Base-by-base conservation (phyloP, 441 rosid genomes). In the Metrosideros polymorpha region DNA sequence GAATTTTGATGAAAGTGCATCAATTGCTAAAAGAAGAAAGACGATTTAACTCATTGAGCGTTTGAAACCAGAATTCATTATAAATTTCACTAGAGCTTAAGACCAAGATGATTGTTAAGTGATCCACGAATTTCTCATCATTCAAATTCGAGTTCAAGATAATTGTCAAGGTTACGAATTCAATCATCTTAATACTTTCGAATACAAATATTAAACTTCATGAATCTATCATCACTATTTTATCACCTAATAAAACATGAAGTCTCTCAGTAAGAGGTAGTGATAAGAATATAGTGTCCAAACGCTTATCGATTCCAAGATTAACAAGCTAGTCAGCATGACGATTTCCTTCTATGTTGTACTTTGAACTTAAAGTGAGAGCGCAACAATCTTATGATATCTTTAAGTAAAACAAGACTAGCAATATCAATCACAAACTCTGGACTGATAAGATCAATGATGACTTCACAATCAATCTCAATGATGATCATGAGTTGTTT, bases 401-500 rank as follows among this genome's bases (percentile, higher is more conserved):
- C 4, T 56, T 27, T 10, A 56, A 56, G 15, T 12, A 27, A 56
- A 56, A 14, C 6, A 56, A 56, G 30, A 27, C 3, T 1, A 56
- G 7, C 30, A 56, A 25, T 25, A 56, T 56, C 61, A 56, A 27
- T 3, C 61, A 27, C 10, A 56, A 27, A 2, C 14, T 56, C 61
- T 0, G 0, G 30, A 56, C 0, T 27, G 0, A 56, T 5, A 56
- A 56, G 7, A 27, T 56, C 0, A 56, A 0, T 56, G 30, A 56
- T 56, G 61, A 0, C 7, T 27, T 27, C 25, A 27, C 15, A 56
- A 29, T 12, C 30, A 27, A 56, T 25, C 61, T 56, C 12, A 25
- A 55, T 12, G 25, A 6, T 24, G n/a, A 54, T 54, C n/a, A 24
- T 24, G 7, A 56, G 30, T 56, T 56, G 30, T 56, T 25, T 27